Base-by-base conservation (phyloP, 257 asterid species). In the Solanum sejunctum region DNA sequence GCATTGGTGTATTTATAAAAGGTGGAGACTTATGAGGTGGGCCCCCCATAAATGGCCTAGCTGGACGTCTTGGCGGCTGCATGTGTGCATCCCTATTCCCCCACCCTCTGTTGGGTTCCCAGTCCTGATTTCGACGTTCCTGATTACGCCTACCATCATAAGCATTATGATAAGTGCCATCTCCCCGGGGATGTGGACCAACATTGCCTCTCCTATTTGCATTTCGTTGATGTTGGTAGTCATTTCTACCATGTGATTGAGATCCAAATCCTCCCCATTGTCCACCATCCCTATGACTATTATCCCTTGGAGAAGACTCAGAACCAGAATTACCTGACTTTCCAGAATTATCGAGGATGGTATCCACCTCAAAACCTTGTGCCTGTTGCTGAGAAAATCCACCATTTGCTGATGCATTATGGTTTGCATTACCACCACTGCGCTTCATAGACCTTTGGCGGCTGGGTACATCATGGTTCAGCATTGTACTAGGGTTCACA, bases 121-220 rank as follows among this genome's bases (percentile, higher is more conserved):
- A 88, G 21, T 92, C 93, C 81, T 86, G 92, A 84, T 86, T 91
- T 20, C 89, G 90, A 47, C 92, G 92, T 56, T 91, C 95, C 83
- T 91, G 98, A 84, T 95, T 95, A 36, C 95, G 95, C 80, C 95
- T 86, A 43, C 93, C 92, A 47, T 90, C 93, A 85, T 89, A 87
- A 60, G 82, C 89, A 72, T 88, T 90, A 78, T 90, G 89, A 70
- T 89, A 81, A 43, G 93, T 84, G 55, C 93, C 94, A 86, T 93
- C 94, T 2, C 95, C 97, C 80, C 91, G 93, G 67, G 86, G 83
- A 15, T 86, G 89, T 23, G 93, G 91, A 43, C 95, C 94, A 58
- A 91, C 89, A 77, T 70, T 89, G 71, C 92, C 91, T 89, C 95
- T 92, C 83, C 94, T 92, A 64, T 84, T 91, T 23, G 95, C 47